Evolutionary conservation across 2,329 filamentous ascomycete species (phyloP), one percentile per base, ranked within the genome.

Genomic region (Claviceps fusiformis): DNA sequence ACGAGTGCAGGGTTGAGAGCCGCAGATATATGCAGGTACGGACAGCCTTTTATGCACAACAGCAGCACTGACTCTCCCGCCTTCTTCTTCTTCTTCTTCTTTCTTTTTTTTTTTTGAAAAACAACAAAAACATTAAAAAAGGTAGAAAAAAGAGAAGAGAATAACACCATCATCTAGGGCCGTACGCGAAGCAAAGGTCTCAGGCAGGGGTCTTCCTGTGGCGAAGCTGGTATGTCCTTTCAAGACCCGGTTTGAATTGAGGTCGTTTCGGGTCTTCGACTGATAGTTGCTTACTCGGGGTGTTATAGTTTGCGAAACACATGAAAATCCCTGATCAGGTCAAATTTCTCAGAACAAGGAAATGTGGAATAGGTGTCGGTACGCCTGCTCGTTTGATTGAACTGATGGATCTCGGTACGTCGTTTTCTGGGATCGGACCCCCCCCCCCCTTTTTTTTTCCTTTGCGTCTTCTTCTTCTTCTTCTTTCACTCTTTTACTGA

Each of bases 321-420:
- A 95, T 98, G 75, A 98, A 98, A 72, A 71, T 98, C 11, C 81
- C 88, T 54, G 92, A 97, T 63, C 87, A 91, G 39, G 82, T 91
- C 53, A 77, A 85, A 57, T 87, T 87, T 65, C 81, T 95, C 46
- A 78, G 86, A 63, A 77, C 72, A 54, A 75, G 72, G 61, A 84
- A 85, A 58, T 88, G 90, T 13, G 89, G 89, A 33, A 87, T 97
- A 59, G 91, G 87, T 3, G 89, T 96, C 15, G 93, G 93, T 3
- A 98, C 93, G 5, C 92, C 93, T 5, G 81, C 87, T 51, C 79
- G 93, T 50, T 72, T 98, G 45, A 83, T 81, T 53, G 91, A 95
- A 63, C 71, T 98, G 58, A 80, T 95, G 39, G 86, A 95, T 44
- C 82, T 89, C 59, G 89, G 87, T 86, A 72, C 65, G 78, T 63